Base-by-base conservation (phyloP, 2,329 filamentous ascomycete genomes). In the Stemphylium lycopersici region DNA sequence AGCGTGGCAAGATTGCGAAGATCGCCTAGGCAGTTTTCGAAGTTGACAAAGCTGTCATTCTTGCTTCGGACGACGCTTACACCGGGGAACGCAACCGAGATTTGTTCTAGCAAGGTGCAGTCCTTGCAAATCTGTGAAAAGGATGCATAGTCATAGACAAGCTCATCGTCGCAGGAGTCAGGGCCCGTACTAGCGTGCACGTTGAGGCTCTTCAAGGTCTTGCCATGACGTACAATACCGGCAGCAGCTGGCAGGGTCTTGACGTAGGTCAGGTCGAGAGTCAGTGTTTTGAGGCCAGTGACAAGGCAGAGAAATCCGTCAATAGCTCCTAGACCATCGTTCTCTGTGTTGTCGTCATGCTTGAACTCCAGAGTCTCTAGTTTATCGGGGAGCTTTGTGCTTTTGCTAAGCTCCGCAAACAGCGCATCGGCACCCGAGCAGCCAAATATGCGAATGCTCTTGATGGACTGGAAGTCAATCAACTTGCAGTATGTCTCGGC, bases 291-390 rank as follows among this genome's bases (percentile, higher is more conserved):
- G 48, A 82, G 67, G 2, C 79, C 79, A 11, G 77, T 74, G 0
- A 81, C 77, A 4, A 81, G 67, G 40, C 77, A 79, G 24, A 82
- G 57, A 59, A 81, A 80, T 29, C 77, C 78, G 34, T 82, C 79
- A 18, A 82, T 66, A 1, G 80, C 79, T 2, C 73, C 66, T 24
- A 82, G 60, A 5, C 75, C 76, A 46, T 81, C 79, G 31, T 79
- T 77, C 50, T 81, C 79, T 2, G 63, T 39, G 50, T 81, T 81
- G 45, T 81, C 79, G 26, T 77, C 74, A 56, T 81, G 78, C 62
- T 80, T 79, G 49, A 81, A 68, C 39, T 80, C 77, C 5, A 82
- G 57, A 0, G 73, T 75, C 52, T 79, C 77, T 4, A 82, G 71
- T 48, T 75, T 75, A 39, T 74, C 74, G 0, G 80, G 80, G 10